Evolutionary conservation across 768 basidiomycete genomes (phyloP).

Genomic region (Lentinula guzmanii): DNA sequence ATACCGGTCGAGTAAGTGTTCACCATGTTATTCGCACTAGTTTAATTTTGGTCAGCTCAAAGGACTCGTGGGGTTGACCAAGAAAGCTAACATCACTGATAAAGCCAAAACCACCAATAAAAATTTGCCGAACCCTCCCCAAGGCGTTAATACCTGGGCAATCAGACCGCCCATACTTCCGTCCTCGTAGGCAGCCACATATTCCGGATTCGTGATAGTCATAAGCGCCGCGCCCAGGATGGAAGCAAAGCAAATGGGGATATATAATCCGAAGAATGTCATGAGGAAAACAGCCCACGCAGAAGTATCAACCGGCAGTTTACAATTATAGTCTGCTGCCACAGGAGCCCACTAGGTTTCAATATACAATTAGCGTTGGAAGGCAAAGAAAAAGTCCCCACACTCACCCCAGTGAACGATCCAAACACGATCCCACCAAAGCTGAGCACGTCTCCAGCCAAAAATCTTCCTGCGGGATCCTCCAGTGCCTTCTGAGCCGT

Average conservation of each 20-base stretch:
- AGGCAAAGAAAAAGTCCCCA: neutral
- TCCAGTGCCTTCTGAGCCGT: conserved; percentile 34
- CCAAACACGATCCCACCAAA: conserved; percentile 51
- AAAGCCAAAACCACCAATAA: conserved; percentile 36
- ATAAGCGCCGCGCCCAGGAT: conserved; percentile 31
- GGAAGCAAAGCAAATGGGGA: conserved; percentile 35
- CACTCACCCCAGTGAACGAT: conserved; percentile 33
- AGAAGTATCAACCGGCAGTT: conserved; percentile 37
- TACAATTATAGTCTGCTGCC: conserved; percentile 51
- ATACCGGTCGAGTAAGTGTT: conserved; percentile 43
- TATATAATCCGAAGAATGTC: conserved; percentile 45
- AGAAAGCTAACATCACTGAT: conserved; percentile 31
- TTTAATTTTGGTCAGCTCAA: neutral
- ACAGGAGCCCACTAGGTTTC: conserved; percentile 37
- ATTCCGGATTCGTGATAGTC: conserved; percentile 31
- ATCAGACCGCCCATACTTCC: conserved; percentile 36
- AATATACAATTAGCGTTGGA: neutral
- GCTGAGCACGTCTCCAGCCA: conserved; percentile 42
- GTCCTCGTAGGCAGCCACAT: conserved; percentile 27
- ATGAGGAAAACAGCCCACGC: conserved; percentile 38
- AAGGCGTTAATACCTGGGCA: conserved; percentile 32
- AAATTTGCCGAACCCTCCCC: conserved; percentile 33
- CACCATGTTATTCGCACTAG: conserved; percentile 32
- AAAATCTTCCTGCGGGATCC: conserved; percentile 31
- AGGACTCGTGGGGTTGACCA: neutral